Conservation (phyloP, 2,329 filamentous ascomycete species). For the Cladosporium sp. region DNA sequence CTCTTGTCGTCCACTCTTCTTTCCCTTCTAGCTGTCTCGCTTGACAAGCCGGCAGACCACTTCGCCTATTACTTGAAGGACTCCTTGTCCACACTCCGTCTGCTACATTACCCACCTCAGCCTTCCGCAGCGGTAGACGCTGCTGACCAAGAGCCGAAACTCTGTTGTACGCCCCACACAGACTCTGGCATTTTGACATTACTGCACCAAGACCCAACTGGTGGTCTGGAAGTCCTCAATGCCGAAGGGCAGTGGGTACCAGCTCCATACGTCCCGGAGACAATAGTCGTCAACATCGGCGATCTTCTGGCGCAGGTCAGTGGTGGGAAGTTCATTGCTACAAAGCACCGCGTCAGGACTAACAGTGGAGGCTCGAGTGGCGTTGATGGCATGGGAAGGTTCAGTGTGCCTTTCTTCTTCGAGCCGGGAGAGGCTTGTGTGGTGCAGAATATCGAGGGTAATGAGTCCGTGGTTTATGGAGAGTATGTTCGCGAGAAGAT, state of each 20-base stretch:
- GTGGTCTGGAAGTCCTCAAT: constrained; percentile 50
- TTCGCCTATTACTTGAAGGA: constrained; percentile 45
- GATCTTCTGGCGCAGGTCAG: constrained; percentile 47
- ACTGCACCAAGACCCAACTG: constrained; percentile 49
- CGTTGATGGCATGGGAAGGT: constrained; percentile 36
- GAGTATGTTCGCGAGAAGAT: constrained; percentile 47
- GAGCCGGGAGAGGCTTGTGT: constrained; percentile 47
- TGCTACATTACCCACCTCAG: constrained; percentile 47
- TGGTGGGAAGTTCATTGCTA: constrained; percentile 47
- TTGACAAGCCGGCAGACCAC: constrained; percentile 41
- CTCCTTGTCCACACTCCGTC: constrained; percentile 47
- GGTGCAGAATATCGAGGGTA: constrained; percentile 40
- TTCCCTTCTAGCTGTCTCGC: constrained; percentile 41
- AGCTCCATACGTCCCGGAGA: constrained; percentile 43
- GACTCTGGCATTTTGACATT: constrained; percentile 52
- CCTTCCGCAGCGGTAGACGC: constrained; percentile 20
- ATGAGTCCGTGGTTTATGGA: constrained; percentile 41
- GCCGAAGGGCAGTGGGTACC: constrained; percentile 44
- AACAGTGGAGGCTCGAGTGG: constrained; percentile 22
- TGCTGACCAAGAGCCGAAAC: constrained; percentile 22
- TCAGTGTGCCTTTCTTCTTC: constrained; percentile 52
- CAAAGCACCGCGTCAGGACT: constrained; percentile 46
- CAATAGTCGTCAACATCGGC: constrained; percentile 48
- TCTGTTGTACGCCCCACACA: constrained; percentile 43
- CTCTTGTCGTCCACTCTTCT: constrained; percentile 41